Evolutionary conservation across 2,329 filamentous ascomycete species (phyloP).

Genomic region (Ceratocystis variospora): DNA sequence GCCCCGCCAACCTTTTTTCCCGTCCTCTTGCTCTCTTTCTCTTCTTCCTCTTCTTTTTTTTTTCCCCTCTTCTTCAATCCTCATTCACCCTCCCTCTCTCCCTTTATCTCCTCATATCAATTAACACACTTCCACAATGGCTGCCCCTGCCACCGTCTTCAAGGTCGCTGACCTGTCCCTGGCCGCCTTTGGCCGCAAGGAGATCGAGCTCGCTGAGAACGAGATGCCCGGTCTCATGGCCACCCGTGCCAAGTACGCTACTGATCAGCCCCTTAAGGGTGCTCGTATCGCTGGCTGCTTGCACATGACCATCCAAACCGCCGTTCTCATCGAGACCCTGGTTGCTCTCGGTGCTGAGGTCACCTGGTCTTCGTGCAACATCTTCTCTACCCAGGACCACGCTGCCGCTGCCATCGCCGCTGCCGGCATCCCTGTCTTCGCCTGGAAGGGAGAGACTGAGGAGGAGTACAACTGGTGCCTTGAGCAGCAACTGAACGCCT

Average conservation of each 20-base stretch:
- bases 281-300: constrained; percentile 95
- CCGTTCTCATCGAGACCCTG: constrained; percentile 97
- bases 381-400: constrained; percentile 98
- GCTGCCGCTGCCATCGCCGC: constrained; percentile 95
- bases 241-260: constrained; percentile 80
- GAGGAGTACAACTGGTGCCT: constrained; percentile 99
- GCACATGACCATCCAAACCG: constrained; percentile 99
- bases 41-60: constrained; percentile 17
- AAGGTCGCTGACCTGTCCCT: constrained; percentile 98
- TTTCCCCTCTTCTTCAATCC: not conserved
- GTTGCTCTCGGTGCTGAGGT: constrained; percentile 90
- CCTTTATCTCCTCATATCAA: constrained; percentile 19
- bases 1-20: constrained; percentile 11
- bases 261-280: constrained; percentile 84
- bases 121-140: constrained; percentile 34
- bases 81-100: constrained; percentile 18
- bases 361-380: constrained; percentile 99
- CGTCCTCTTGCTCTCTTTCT: not conserved
- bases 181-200: constrained; percentile 95
- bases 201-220: constrained; percentile 95
- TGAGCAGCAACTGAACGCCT: constrained; percentile 92
- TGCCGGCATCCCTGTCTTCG: constrained; percentile 71
- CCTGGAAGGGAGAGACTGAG: constrained; percentile 84
- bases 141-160: constrained; percentile 81
- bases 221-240: constrained; percentile 98